Evolutionary conservation across 2,329 filamentous ascomycete genomes (phyloP).

Genomic region (Dactylellina haptotyla): DNA sequence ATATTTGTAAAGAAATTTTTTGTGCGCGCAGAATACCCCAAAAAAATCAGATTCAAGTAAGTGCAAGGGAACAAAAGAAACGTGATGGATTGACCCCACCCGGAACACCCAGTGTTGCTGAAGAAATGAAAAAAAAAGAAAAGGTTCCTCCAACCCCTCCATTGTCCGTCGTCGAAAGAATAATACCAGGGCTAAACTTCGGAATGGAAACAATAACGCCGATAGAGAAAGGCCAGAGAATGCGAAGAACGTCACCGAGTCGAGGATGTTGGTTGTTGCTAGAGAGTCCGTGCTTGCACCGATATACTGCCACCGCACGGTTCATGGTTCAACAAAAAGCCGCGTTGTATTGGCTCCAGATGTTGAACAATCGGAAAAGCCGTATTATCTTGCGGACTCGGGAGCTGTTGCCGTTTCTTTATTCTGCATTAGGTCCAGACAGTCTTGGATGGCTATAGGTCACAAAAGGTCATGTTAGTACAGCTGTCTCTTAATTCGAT

Average conservation of each 20-base stretch:
- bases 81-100: slow-evolving; percentile 50
- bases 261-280: slow-evolving; percentile 24
- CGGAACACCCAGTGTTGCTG: slow-evolving; percentile 51
- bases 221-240: slow-evolving; percentile 46
- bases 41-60: slow-evolving; percentile 30
- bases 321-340: slow-evolving; percentile 7
- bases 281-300: slow-evolving; percentile 24
- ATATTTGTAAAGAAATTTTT: slow-evolving; percentile 47
- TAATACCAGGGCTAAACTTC: slow-evolving; percentile 50
- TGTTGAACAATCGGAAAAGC: slow-evolving; percentile 14
- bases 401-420: slow-evolving; percentile 47
- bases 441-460: slow-evolving; percentile 40
- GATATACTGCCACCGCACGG: slow-evolving; percentile 45
- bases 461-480: slow-evolving; percentile 7
- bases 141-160: slow-evolving; percentile 25
- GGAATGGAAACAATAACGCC: slow-evolving; percentile 53
- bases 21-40: slow-evolving; percentile 46
- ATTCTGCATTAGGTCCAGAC: slow-evolving; percentile 45
- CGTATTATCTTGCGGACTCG: slow-evolving; percentile 37
- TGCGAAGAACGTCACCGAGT: slow-evolving; percentile 50
- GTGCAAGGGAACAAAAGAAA: slow-evolving; percentile 33
- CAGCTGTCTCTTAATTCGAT: not conserved
- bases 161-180: slow-evolving; percentile 45
- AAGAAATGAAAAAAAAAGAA: slow-evolving; percentile 44
- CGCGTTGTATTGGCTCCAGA: slow-evolving; percentile 13